These are phyloP conservation scores for Diaporthe sp. DNA, from an alignment of 2,329 filamentous ascomycete genomes.

Conservation along the genomic window DNA sequence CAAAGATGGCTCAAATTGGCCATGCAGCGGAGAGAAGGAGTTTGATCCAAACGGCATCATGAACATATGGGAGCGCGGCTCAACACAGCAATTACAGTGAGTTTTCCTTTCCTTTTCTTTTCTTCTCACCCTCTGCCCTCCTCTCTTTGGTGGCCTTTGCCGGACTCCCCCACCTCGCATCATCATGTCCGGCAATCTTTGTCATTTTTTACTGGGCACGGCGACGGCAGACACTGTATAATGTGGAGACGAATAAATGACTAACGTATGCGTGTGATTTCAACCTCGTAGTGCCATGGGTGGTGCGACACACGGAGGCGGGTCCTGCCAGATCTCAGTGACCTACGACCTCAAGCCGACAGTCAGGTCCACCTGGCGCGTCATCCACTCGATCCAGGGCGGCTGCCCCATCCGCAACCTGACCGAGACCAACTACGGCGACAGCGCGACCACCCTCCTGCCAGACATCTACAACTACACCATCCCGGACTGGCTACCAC, in stretches of 20 bases:
- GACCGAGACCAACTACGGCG: conserved; percentile 20
- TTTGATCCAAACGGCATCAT: conserved; percentile 16
- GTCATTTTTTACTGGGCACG: accelerated
- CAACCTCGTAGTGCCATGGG: not conserved
- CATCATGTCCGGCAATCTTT: not conserved
- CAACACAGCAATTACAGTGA: conserved; percentile 4
- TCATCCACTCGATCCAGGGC: conserved; percentile 20
- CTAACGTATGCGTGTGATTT: not conserved
- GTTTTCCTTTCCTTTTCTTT: not conserved
- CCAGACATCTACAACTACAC: conserved; percentile 15
- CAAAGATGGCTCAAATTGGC: conserved; percentile 21
- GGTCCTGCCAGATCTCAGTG: conserved; percentile 18
- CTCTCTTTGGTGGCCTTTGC: not conserved
- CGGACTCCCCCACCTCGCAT: too few species aligned
- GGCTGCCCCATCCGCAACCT: conserved; percentile 22
- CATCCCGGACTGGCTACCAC: conserved; percentile 19
- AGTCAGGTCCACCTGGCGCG: conserved; percentile 6
- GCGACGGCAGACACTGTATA: too few species aligned
- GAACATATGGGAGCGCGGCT: conserved; percentile 9
- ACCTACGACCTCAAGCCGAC: conserved; percentile 13
- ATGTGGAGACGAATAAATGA: not conserved
- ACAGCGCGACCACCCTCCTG: not conserved
- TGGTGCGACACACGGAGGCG: conserved; percentile 6
- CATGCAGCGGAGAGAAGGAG: not conserved
- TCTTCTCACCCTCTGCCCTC: not conserved